phyloP scores from a whole-genome alignment of 2,329 filamentous ascomycete genomes.

The Fusarium pseudograminearum region DNA sequence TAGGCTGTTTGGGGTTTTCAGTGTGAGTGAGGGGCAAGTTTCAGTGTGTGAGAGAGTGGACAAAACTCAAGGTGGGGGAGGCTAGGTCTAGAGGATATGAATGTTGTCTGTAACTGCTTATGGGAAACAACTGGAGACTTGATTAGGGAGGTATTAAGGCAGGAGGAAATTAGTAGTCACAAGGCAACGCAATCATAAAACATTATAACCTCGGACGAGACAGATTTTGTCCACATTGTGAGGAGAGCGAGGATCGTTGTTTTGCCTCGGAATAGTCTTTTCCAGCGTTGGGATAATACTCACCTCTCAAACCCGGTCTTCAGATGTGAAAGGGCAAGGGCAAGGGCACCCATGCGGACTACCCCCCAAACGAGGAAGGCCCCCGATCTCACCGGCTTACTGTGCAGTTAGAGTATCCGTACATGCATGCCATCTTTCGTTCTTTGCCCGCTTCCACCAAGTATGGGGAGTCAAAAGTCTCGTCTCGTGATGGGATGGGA shows the following conservation, averaged over 20 bases:
- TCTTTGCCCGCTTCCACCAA: slow-evolving; percentile 7
- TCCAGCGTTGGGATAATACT: slow-evolving; percentile 13
- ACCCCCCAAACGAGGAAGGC: slow-evolving; percentile 17
- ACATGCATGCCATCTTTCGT: slow-evolving; percentile 28
- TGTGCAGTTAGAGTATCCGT: not conserved
- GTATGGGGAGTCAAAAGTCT: not conserved
- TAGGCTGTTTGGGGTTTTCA: slow-evolving; percentile 29
- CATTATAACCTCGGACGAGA: slow-evolving; percentile 10
- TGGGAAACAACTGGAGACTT: slow-evolving; percentile 9
- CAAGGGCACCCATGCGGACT: slow-evolving; percentile 23
- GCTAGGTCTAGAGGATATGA: not conserved
- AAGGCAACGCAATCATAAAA: slow-evolving; percentile 8
- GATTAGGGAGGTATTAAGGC: not conserved
- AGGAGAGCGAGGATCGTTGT: slow-evolving; percentile 9
- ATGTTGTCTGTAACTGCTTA: slow-evolving; percentile 26
- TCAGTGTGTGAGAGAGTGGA: slow-evolving; percentile 37
- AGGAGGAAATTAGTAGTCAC: slow-evolving; percentile 10
- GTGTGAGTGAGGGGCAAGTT: slow-evolving; percentile 40
- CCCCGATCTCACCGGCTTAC: slow-evolving; percentile 37
- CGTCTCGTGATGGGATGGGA: slow-evolving; percentile 13
- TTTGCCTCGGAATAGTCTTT: slow-evolving; percentile 24
- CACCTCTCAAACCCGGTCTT: not conserved
- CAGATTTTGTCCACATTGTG: not conserved
- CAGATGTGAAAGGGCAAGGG: not conserved
- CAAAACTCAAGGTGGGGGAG: slow-evolving; percentile 17